Evolutionary conservation across 1,284 basidiomycete species (phyloP).

Genomic region (Puccinia novopanici): DNA sequence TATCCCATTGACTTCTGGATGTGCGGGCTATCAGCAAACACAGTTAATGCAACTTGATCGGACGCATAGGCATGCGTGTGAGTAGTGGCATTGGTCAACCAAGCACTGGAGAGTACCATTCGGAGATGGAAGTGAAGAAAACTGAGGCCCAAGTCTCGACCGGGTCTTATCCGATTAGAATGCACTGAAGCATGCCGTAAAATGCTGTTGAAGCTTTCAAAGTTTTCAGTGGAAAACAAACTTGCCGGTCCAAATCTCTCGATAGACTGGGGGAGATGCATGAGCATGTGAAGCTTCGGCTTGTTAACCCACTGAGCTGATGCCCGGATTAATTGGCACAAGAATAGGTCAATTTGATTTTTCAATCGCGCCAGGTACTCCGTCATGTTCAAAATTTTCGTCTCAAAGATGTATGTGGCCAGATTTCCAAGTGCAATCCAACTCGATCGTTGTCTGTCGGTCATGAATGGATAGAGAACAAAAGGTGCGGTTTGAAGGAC

Average conservation of each 20-base stretch:
- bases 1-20: constrained; percentile 25
- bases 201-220: constrained; percentile 19
- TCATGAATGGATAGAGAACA: constrained; percentile 57
- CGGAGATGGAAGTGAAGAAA: constrained; percentile 6
- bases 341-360: background rate
- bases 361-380: constrained; percentile 56
- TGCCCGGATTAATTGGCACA: background rate
- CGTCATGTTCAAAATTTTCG: constrained; percentile 58
- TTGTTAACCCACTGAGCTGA: constrained; percentile 19
- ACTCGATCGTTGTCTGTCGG: constrained; percentile 52
- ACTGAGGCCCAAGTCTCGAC: background rate
- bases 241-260: constrained; percentile 3
- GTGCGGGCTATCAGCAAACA: background rate
- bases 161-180: constrained; percentile 10
- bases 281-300: constrained; percentile 31
- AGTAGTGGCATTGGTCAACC: background rate
- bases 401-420: constrained; percentile 60
- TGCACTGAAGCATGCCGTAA: constrained; percentile 3
- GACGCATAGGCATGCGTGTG: background rate
- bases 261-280: constrained; percentile 12
- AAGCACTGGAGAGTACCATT: constrained; percentile 59
- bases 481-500: too few relatives aligned
- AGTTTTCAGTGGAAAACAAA: constrained; percentile 31
- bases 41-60: background rate
- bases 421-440: constrained; percentile 59